Conservation (phyloP, 1,139 yeast species). For the Eremothecium sinecaudum region DNA sequence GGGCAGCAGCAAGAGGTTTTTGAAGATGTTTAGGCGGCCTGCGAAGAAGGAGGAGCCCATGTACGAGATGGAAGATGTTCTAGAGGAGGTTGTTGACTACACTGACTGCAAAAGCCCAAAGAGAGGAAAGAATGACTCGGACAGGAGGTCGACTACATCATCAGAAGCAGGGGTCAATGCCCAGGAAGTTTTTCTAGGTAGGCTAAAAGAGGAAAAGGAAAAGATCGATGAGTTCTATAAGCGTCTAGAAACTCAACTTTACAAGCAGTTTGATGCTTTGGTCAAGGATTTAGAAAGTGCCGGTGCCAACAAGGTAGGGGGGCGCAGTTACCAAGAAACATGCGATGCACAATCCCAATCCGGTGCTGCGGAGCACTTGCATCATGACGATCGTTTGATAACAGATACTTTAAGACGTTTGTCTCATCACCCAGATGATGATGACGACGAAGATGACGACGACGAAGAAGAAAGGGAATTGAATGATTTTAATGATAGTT, state of each 20-base stretch:
- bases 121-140: slow-evolving; percentile 9
- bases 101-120: slow-evolving; percentile 26
- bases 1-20: slow-evolving; percentile 9
- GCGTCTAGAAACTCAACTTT: slow-evolving; percentile 42
- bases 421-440: slow-evolving; percentile 9
- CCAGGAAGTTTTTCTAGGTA: slow-evolving; percentile 40
- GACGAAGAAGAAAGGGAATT: slow-evolving; percentile 29
- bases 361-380: slow-evolving; percentile 6
- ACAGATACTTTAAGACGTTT: slow-evolving; percentile 6
- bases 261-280: slow-evolving; percentile 42
- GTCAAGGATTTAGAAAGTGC: slow-evolving; percentile 37
- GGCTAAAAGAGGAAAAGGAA: slow-evolving; percentile 45
- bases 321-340: slow-evolving; percentile 6
- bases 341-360: slow-evolving; percentile 6
- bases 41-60: slow-evolving; percentile 13
- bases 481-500: slow-evolving; percentile 27
- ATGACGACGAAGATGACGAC: slow-evolving; percentile 18
- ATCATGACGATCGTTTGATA: slow-evolving; percentile 6
- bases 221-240: slow-evolving; percentile 55
- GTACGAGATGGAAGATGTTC: slow-evolving; percentile 7
- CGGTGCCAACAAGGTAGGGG: slow-evolving; percentile 11
- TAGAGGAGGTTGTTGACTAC: slow-evolving; percentile 9
- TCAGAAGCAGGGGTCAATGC: slow-evolving; percentile 26
- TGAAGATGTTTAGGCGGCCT: not conserved
- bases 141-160: slow-evolving; percentile 23